phyloP scores from a whole-genome alignment of 2,329 filamentous ascomycete species.

The Hysterium pulicare region DNA sequence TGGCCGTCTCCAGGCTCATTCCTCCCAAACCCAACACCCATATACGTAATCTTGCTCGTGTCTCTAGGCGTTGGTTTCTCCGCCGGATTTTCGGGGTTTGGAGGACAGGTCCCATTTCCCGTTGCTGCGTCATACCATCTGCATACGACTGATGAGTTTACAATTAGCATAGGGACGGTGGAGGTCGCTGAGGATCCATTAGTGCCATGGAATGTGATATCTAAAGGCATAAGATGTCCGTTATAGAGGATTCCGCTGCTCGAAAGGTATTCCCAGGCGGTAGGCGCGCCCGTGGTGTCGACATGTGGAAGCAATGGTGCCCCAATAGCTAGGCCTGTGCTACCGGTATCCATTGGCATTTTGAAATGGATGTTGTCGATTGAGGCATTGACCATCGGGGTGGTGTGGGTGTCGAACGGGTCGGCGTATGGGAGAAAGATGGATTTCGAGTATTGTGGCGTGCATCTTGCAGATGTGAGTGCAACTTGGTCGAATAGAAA shows the following conservation, averaged over 20 bases:
- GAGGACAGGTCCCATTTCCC: conserved; percentile 26
- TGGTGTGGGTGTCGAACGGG: conserved; percentile 22
- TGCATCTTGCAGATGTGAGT: no score
- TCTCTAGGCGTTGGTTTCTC: conserved; percentile 18
- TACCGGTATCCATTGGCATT: conserved; percentile 35
- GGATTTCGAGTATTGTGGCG: no score
- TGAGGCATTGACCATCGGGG: conserved; percentile 25
- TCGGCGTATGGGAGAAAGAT: conserved; percentile 33
- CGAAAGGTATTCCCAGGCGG: conserved; percentile 30
- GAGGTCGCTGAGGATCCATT: conserved; percentile 19
- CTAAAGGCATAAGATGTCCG: conserved; percentile 26
- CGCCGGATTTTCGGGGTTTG: conserved; percentile 21
- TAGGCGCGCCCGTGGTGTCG: conserved; percentile 18
- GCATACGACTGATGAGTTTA: conserved; percentile 32
- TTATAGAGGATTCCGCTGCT: conserved; percentile 34
- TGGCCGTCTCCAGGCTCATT: conserved; percentile 27
- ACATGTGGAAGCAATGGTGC: conserved; percentile 29
- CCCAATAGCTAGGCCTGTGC: conserved; percentile 32
- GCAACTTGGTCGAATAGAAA: conserved; percentile 30
- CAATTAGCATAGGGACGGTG: conserved; percentile 27
- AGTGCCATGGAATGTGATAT: conserved; percentile 24
- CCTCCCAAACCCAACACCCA: conserved; percentile 36
- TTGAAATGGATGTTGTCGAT: conserved; percentile 24
- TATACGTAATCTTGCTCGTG: conserved; percentile 31
- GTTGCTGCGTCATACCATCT: conserved; percentile 30